Percentiles rank a stretch among this genome's conserved stretches.
These are phyloP conservation scores for Pseudocercospora crystallina DNA, from an alignment of 2,329 filamentous ascomycete species.

Conservation along the genomic window DNA sequence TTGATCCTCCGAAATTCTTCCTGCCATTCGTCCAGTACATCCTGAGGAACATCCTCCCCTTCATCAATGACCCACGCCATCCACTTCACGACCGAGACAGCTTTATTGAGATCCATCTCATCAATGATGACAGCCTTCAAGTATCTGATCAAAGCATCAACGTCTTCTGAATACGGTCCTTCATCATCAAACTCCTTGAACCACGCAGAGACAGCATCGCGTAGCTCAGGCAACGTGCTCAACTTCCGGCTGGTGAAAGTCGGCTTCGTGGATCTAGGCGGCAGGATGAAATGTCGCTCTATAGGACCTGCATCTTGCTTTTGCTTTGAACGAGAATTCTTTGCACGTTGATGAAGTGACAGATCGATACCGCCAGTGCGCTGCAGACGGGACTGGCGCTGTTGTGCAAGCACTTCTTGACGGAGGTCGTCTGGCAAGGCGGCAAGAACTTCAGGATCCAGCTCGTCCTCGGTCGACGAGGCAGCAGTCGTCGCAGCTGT, in stretches of 20 bases:
- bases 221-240: slow-evolving; percentile 61
- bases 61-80: slow-evolving; percentile 42
- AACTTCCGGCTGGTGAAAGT: slow-evolving; percentile 64
- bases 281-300: slow-evolving; percentile 45
- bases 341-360: slow-evolving; percentile 31
- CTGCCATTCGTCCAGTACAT: slow-evolving; percentile 34
- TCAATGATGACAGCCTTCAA: slow-evolving; percentile 68
- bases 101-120: slow-evolving; percentile 78
- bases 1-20: slow-evolving; percentile 42
- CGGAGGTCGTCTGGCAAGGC: slow-evolving; percentile 81
- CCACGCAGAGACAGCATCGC: slow-evolving; percentile 76
- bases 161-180: slow-evolving; percentile 77
- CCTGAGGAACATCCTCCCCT: slow-evolving; percentile 16
- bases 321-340: slow-evolving; percentile 22
- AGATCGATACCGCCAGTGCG: slow-evolving; percentile 44
- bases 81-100: slow-evolving; percentile 69
- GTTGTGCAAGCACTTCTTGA: slow-evolving; percentile 73
- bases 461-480: slow-evolving; percentile 46
- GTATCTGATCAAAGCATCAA: slow-evolving; percentile 71
- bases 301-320: slow-evolving; percentile 26
- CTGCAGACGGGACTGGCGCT: slow-evolving; percentile 61
- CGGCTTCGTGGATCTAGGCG: slow-evolving; percentile 54
- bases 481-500: slow-evolving; percentile 25
- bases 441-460: slow-evolving; percentile 73
- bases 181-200: slow-evolving; percentile 67